A percentile compares a stretch with the other conserved stretches of the same genome.
Evolutionary conservation across 2,329 filamentous ascomycete genomes (phyloP).

Genomic region (Chaetomiaceae sp.): DNA sequence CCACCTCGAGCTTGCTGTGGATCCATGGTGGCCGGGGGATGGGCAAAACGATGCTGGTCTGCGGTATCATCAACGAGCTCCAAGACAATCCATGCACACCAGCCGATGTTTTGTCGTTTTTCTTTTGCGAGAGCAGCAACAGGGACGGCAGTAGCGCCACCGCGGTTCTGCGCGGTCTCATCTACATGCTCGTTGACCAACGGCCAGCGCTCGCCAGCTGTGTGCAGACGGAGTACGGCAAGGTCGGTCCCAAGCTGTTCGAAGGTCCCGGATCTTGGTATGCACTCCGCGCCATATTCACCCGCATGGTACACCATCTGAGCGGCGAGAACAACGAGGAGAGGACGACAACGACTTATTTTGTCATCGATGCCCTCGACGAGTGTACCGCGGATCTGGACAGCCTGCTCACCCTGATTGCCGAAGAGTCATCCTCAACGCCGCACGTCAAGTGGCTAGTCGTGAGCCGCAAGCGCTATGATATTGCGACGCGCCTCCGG

Average conservation of each 20-base stretch:
- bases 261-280: too few relatives aligned
- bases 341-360: too few relatives aligned
- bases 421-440: not conserved
- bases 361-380: conserved; percentile 47
- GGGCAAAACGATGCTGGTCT: conserved; percentile 41
- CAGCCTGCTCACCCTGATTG: not conserved
- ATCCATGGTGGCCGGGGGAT: conserved; percentile 31
- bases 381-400: conserved; percentile 34
- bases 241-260: too few relatives aligned
- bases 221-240: not conserved
- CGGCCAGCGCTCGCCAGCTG: conserved; percentile 32
- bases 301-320: too few relatives aligned
- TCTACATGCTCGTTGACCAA: conserved; percentile 28
- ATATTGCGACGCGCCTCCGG: not conserved
- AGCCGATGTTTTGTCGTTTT: conserved; percentile 21
- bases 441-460: conserved; percentile 38
- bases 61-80: conserved; percentile 35
- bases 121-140: conserved; percentile 32
- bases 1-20: conserved; percentile 32
- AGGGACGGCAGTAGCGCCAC: conserved; percentile 23
- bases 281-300: too few relatives aligned
- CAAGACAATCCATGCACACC: too few relatives aligned
- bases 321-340: too few relatives aligned
- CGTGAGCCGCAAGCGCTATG: conserved; percentile 37
- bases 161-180: conserved; percentile 31